A percentile compares a stretch with the other conserved stretches of the same genome.
Conservation (phyloP, 352 stramenopile species). For the Pythium brachiatum region DNA sequence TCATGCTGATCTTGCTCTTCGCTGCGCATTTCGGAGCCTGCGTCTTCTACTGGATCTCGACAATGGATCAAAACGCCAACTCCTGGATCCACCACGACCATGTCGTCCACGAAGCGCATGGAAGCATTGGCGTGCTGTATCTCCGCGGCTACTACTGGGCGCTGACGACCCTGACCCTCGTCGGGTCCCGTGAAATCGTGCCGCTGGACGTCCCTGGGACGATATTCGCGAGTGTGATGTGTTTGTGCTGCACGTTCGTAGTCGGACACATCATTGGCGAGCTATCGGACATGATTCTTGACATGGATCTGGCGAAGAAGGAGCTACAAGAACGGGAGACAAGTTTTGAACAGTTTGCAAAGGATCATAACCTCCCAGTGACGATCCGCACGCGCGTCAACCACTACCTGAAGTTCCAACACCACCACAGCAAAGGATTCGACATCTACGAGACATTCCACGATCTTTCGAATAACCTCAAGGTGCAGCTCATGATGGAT, state of each 20-base stretch:
- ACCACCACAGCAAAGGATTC: constrained; percentile 62
- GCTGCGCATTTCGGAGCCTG: constrained; percentile 61
- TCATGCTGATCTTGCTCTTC: constrained; percentile 59
- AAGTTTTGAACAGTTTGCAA: constrained; percentile 68
- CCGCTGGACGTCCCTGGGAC: constrained; percentile 55
- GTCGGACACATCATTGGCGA: constrained; percentile 77
- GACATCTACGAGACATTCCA: constrained; percentile 69
- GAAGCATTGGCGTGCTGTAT: constrained; percentile 48
- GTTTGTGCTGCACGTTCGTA: constrained; percentile 73
- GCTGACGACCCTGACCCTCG: constrained; percentile 65
- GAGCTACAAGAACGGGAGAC: constrained; percentile 64
- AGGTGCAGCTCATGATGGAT: constrained; percentile 71
- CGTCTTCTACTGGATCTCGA: constrained; percentile 71
- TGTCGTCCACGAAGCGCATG: constrained; percentile 66
- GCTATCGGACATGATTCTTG: constrained; percentile 71
- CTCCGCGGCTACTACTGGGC: constrained; percentile 78
- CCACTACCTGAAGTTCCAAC: constrained; percentile 73
- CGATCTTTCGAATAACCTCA: constrained; percentile 69
- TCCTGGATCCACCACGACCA: constrained; percentile 71
- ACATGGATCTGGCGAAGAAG: constrained; percentile 75
- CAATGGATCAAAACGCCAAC: constrained; percentile 55
- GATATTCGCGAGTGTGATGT: constrained; percentile 63
- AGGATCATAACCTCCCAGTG: constrained; percentile 54
- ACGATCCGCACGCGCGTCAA: constrained; percentile 56
- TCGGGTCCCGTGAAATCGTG: constrained; percentile 69